phyloP scores from a whole-genome alignment of 768 basidiomycete species.

The Mycena belliarum region DNA sequence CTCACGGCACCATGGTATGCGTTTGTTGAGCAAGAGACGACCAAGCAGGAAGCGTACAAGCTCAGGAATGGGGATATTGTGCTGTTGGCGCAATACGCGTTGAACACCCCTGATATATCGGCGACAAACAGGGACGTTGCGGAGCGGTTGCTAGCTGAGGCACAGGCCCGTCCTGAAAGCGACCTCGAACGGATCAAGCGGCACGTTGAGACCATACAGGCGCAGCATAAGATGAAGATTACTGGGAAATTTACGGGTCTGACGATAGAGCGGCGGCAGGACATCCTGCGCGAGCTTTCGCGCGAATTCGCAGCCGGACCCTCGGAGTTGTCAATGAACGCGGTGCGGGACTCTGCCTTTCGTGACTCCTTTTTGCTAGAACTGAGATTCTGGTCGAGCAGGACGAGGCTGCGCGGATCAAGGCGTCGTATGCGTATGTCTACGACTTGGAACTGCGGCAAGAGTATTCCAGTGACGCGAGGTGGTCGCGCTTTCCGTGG shows the following conservation, averaged over 20 bases:
- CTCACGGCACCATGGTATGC: constrained; percentile 33
- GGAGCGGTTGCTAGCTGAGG: constrained; percentile 21
- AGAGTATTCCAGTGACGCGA: constrained; percentile 1
- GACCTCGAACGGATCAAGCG: constrained; percentile 40
- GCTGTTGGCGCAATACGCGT: neutral
- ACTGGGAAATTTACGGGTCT: constrained; percentile 32
- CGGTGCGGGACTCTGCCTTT: constrained; percentile 1
- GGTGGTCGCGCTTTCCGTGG: constrained; percentile 41
- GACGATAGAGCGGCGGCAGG: constrained; percentile 52
- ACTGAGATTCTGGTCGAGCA: neutral
- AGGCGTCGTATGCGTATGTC: constrained; percentile 59
- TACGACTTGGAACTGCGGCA: constrained; percentile 31
- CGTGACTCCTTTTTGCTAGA: no score
- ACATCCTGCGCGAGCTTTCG: constrained; percentile 50
- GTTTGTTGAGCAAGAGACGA: constrained; percentile 4
- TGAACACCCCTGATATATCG: constrained; percentile 4
- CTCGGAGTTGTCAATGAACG: constrained; percentile 30
- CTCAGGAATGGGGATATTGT: neutral
- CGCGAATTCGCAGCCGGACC: constrained; percentile 37
- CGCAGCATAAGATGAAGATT: constrained; percentile 30
- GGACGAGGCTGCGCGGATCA: constrained; percentile 36
- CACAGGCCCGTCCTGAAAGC: constrained; percentile 22
- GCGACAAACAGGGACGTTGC: constrained; percentile 30
- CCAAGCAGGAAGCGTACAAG: neutral
- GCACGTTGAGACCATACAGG: constrained; percentile 42